Evolutionary conservation across 305 asterid genomes (phyloP), one percentile per base, ranked within the genome.

Genomic region (Striga hermonthica): DNA sequence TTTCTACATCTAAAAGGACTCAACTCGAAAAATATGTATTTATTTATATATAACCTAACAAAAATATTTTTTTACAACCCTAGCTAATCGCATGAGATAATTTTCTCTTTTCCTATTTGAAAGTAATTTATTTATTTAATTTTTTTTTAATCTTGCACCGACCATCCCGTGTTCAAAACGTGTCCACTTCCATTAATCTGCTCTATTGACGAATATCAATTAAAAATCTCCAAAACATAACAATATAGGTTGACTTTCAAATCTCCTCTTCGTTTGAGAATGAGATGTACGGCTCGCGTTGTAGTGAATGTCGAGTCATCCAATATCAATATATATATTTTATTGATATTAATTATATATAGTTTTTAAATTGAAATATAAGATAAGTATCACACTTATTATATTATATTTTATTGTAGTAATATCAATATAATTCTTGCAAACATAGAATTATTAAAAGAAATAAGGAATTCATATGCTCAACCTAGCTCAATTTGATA

Each of bases 261-360:
- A 7, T 13, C 4, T 11, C 8, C 44, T 15, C 54, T 22, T 22
- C 31, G 31, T 13, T 22, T 28, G 57, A 34, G 34, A 31, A 22
- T 28, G 57, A 34, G 34, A 31, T 10, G 62, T 53, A 65, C 70
- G 41, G 62, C 41, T 55, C 12, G 28, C 56, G 9, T 16, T 28
- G 43, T 56, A 63, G 65, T 71, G 70, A 44, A 55, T 37, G 75
- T 12, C 47, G 70, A 56, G 66, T 71, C 75, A 71, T 56, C 75
- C 70, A 71, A 36, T 64, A 45, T 41, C 9, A 5, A 6, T 1
- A 8, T 3, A 41, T 5, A 41, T 41, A 41, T 41, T 41, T 8
- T 41, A 41, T 8, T 41, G 10, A 41, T 10, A 41, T 41, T 41
- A 10, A 3, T 0, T 3, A 0, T 22, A 22, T 22, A 22, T 22